Percentiles rank a stretch among this genome's conserved stretches.
Evolutionary conservation across 441 rosid genomes (phyloP).

Genomic region (Cnidoscolus chayamansa): DNA sequence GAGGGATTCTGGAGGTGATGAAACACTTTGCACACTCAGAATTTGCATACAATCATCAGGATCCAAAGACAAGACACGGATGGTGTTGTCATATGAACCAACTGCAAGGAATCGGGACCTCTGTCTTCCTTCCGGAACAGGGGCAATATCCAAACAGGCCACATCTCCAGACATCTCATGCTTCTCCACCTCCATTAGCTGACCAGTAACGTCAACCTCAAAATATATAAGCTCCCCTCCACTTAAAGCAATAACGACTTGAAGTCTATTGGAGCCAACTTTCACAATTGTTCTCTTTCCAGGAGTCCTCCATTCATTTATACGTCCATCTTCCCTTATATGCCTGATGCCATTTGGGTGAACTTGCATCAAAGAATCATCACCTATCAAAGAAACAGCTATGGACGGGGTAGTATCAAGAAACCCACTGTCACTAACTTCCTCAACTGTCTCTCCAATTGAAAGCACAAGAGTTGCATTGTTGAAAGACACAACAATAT

Average conservation of each 20-base stretch:
- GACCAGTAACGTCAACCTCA: conserved; percentile 95
- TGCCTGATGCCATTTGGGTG: conserved; percentile 95
- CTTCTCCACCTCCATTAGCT: conserved; percentile 94
- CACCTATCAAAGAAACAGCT: conserved; percentile 81
- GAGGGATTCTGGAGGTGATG: conserved; percentile 91
- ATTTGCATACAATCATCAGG: conserved; percentile 98
- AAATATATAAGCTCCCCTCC: conserved; percentile 97
- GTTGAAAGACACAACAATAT: conserved; percentile 89
- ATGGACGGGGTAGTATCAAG: conserved; percentile 94
- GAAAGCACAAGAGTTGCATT: conserved; percentile 99
- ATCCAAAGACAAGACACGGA: conserved; percentile 87
- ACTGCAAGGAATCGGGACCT: conserved; percentile 97
- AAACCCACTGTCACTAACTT: conserved; percentile 95
- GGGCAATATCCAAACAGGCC: conserved; percentile 94
- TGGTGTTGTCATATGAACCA: conserved; percentile 88
- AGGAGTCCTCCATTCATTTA: conserved; percentile 98
- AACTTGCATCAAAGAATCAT: conserved; percentile 95
- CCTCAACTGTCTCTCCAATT: conserved; percentile 95
- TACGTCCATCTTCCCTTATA: conserved; percentile 95
- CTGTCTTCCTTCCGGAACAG: conserved; percentile 98
- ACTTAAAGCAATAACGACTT: conserved; percentile 90
- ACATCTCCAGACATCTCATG: conserved; percentile 98
- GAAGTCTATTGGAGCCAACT: conserved; percentile 92
- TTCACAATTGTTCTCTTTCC: conserved; percentile 96
- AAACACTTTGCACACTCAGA: conserved; percentile 91